Evolutionary conservation across 23 red algal genomes (phyloP), one percentile per base, ranked within the genome.

Genomic region (Gracilaria domingensis): DNA sequence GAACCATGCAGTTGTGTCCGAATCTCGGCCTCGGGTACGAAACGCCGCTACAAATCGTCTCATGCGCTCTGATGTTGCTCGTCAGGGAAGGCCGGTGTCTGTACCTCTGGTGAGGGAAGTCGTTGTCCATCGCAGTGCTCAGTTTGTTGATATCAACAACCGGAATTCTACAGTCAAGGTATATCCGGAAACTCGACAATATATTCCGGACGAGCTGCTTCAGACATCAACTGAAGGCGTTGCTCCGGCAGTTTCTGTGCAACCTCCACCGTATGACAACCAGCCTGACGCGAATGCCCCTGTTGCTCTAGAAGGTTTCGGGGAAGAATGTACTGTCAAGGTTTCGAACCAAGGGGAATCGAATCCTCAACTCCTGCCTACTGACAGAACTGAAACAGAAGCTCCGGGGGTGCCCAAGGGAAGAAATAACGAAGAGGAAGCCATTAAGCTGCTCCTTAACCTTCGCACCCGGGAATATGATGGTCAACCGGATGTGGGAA

Each of bases 101-200:
- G 26, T 62, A 29, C 59, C 59, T 62, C 26, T 62, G 2, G 59
- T 62, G 11, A 62, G 59, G 24, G 59, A 62, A 62, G 59, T 62
- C 29, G 59, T 62, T 9, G 59, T 62, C 24, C 59, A 62, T 29
- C 16, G 18, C 26, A 62, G 59, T 24, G 23, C 59, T 62, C 59
- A 62, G 26, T 29, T 62, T 29, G 59, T 62, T 62, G 59, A 62
- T 29, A 30, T 62, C 59, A 62, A 62, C 18, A 62, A 62, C 24
- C 24, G 59, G 59, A 62, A 26, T 11, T 29, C 59, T 62, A 29
- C 59, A 4, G 59, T 62, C 24, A 26, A 62, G 18, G 26, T 29
- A 62, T 30, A 18, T 8, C 59, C 59, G 29, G 59, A 29, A 62
- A 62, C 59, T 12, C 59, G 24, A 62, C 23, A 62, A 62, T 0